These are phyloP conservation scores for Apiotrichum montevideense DNA, from an alignment of 1,284 basidiomycete genomes.

Conservation along the genomic window DNA sequence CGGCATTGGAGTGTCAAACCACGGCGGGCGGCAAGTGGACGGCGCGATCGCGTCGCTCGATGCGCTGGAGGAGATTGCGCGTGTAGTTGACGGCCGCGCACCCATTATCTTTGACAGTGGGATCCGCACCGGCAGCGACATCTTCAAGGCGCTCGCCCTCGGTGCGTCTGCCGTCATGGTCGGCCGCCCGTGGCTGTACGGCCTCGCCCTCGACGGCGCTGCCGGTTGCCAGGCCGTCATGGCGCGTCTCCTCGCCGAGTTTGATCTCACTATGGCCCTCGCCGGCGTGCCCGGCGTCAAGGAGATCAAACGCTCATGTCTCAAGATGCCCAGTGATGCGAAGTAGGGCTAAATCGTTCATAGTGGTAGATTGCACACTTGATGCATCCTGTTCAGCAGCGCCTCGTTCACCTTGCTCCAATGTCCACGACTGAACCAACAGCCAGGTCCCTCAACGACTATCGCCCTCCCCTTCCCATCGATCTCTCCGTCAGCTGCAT, in stretches of 20 bases:
- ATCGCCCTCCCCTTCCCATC: too few relatives aligned
- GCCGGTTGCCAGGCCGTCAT: slow-evolving; percentile 62
- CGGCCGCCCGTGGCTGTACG: slow-evolving; percentile 52
- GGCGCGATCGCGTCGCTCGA: slow-evolving; percentile 66
- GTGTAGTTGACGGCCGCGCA: slow-evolving; percentile 47
- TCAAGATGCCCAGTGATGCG: background rate
- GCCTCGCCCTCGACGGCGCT: slow-evolving; percentile 58
- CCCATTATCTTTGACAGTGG: slow-evolving; percentile 74
- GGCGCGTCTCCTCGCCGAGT: slow-evolving; percentile 57
- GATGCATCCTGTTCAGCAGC: too few relatives aligned
- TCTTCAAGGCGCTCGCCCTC: slow-evolving; percentile 59
- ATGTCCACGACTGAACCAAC: too few relatives aligned
- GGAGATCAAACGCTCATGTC: slow-evolving; percentile 13
- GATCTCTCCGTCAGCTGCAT: too few relatives aligned
- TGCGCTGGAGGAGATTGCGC: slow-evolving; percentile 53
- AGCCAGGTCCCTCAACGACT: too few relatives aligned
- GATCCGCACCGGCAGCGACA: slow-evolving; percentile 65
- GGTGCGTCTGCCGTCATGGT: slow-evolving; percentile 41
- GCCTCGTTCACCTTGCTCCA: too few relatives aligned
- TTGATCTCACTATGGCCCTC: slow-evolving; percentile 50
- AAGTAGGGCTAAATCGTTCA: too few relatives aligned
- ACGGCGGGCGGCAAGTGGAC: slow-evolving; percentile 76
- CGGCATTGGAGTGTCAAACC: slow-evolving; percentile 74
- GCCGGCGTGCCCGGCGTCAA: slow-evolving; percentile 16
- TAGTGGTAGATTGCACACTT: too few relatives aligned